Conservation (phyloP, 1,284 basidiomycete genomes). For the Puccinia polysora region DNA sequence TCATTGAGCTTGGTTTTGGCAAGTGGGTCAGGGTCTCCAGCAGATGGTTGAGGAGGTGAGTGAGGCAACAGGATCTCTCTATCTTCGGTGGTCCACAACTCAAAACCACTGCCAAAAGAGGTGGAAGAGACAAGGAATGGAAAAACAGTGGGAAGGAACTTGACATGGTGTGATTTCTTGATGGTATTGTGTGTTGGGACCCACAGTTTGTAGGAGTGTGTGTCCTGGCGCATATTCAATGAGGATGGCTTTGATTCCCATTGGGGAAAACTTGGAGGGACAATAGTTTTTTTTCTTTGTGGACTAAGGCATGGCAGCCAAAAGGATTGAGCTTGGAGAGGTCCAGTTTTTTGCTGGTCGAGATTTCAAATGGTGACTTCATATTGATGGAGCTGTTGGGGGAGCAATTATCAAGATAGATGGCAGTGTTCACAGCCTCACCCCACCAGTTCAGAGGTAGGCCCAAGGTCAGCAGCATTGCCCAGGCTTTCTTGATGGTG, state of each 20-base stretch:
- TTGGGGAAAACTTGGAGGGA: neutral
- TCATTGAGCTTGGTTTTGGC: neutral
- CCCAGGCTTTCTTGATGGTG: no score
- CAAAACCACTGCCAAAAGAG: neutral
- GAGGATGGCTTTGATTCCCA: neutral
- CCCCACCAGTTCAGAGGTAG: neutral
- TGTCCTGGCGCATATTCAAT: neutral
- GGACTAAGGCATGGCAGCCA: neutral
- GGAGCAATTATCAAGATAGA: neutral
- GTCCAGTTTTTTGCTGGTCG: neutral
- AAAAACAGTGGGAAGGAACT: neutral
- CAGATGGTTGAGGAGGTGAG: neutral
- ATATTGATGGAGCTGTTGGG: neutral
- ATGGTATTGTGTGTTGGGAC: neutral
- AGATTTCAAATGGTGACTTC: neutral
- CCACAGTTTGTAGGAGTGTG: neutral
- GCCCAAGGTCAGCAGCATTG: neutral
- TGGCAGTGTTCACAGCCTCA: neutral
- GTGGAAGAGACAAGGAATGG: neutral
- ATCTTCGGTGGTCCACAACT: neutral
- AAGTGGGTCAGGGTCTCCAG: neutral
- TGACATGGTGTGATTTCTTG: neutral
- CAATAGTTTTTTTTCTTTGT: neutral
- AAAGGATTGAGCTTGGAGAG: neutral
- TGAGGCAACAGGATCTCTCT: neutral